Conservation (phyloP, 1,139 yeast species). For the Pichia sp. region DNA sequence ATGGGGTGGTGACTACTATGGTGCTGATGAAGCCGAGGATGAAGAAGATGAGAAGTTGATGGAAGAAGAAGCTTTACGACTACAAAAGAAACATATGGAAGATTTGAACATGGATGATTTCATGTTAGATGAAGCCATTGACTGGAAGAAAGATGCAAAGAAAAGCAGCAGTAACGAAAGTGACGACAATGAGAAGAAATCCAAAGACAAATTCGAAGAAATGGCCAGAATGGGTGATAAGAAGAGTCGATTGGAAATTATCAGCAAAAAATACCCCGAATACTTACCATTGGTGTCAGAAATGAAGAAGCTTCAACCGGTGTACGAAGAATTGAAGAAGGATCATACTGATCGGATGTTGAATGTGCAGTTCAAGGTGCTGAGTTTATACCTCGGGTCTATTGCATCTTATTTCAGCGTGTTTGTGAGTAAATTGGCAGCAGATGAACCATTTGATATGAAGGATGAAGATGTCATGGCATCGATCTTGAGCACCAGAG, state of each 20-base stretch:
- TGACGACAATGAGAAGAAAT: conserved; percentile 31
- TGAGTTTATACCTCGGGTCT: conserved; percentile 70
- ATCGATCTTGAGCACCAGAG: conserved; percentile 69
- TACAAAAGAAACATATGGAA: conserved; percentile 77
- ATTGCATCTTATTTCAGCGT: conserved; percentile 71
- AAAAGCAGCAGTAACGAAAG: conserved; percentile 19
- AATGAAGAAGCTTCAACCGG: conserved; percentile 39
- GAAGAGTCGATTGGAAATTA: conserved; percentile 38
- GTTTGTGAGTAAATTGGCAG: conserved; percentile 47
- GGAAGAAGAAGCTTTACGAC: conserved; percentile 82
- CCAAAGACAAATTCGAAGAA: conserved; percentile 14
- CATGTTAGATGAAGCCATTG: conserved; percentile 75
- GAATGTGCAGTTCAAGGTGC: conserved; percentile 53
- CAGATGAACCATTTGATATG: conserved; percentile 58
- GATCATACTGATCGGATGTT: conserved; percentile 31
- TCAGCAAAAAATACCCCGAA: conserved; percentile 72
- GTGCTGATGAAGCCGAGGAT: conserved; percentile 63
- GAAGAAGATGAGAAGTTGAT: conserved; percentile 70
- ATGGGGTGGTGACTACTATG: conserved; percentile 88
- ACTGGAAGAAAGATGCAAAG: conserved; percentile 46
- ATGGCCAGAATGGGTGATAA: conserved; percentile 31
- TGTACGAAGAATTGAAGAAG: conserved; percentile 32
- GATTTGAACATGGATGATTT: conserved; percentile 80
- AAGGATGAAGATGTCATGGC: conserved; percentile 89
- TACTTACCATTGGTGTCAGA: conserved; percentile 72